Conservation (phyloP, 1,284 basidiomycete genomes). For the Irpex sp. region DNA sequence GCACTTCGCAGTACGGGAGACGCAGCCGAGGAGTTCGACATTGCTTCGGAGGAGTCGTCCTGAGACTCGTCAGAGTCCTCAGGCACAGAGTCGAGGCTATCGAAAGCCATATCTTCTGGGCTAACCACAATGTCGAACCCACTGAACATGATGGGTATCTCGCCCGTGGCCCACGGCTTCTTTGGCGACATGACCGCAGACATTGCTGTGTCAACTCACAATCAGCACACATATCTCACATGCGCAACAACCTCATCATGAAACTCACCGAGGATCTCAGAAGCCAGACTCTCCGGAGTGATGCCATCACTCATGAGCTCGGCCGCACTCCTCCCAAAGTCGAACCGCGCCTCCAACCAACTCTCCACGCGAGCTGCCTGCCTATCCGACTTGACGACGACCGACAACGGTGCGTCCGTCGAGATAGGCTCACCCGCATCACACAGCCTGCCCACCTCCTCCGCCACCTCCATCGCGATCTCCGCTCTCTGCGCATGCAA, state of each 20-base stretch:
- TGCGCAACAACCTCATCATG: background rate
- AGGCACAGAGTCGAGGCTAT: background rate
- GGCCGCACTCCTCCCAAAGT: slow-evolving; percentile 3
- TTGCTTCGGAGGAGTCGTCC: background rate
- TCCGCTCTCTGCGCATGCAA: background rate
- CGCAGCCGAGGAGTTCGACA: background rate
- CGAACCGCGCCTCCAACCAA: slow-evolving; percentile 9
- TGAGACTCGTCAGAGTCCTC: background rate
- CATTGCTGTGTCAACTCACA: background rate
- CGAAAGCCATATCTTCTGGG: background rate
- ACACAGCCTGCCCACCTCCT: slow-evolving; percentile 12
- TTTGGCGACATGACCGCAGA: background rate
- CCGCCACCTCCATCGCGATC: slow-evolving; percentile 15
- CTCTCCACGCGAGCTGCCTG: slow-evolving; percentile 3
- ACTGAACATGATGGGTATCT: slow-evolving; percentile 7
- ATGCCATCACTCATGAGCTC: slow-evolving; percentile 7
- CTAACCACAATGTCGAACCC: background rate
- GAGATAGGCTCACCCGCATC: slow-evolving; percentile 9
- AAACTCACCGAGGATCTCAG: slow-evolving; percentile 6
- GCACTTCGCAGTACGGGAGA: background rate
- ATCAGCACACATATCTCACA: too few relatives aligned
- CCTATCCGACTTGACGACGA: background rate
- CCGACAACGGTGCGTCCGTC: slow-evolving; percentile 13
- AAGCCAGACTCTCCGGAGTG: slow-evolving; percentile 9
- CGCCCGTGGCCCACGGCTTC: background rate